Evolutionary conservation across 306 rosid genomes (phyloP).

Genomic region (Vigna trinervia): DNA sequence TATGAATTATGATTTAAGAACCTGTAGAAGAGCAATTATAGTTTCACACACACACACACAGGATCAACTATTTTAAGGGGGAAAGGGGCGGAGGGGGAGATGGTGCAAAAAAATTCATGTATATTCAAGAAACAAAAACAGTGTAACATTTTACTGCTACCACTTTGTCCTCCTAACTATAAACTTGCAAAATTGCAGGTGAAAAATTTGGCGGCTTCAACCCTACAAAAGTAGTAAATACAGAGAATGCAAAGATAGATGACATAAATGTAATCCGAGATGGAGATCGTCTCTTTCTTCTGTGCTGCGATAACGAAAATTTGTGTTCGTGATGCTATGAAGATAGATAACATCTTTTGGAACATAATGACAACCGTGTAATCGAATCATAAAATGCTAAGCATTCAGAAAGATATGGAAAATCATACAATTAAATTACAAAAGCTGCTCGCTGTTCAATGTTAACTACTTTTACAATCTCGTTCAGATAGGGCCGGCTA

Average conservation of each 20-base stretch:
- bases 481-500: slow-evolving; percentile 32
- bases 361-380: slow-evolving; percentile 28
- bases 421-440: slow-evolving; percentile 50
- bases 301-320: slow-evolving; percentile 42
- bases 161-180: slow-evolving; percentile 23
- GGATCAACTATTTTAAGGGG: background rate
- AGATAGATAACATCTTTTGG: slow-evolving; percentile 48
- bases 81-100: background rate
- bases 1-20: slow-evolving; percentile 9
- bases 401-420: slow-evolving; percentile 43
- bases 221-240: slow-evolving; percentile 59
- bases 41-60: background rate
- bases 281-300: slow-evolving; percentile 74
- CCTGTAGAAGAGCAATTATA: slow-evolving; percentile 36
- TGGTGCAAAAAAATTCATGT: slow-evolving; percentile 19
- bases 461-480: slow-evolving; percentile 49
- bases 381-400: slow-evolving; percentile 42
- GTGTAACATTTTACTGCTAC: background rate
- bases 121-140: slow-evolving; percentile 32
- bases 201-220: slow-evolving; percentile 68
- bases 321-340: slow-evolving; percentile 40
- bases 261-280: slow-evolving; percentile 75
- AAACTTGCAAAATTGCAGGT: slow-evolving; percentile 63
- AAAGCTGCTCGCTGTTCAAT: slow-evolving; percentile 47
- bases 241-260: slow-evolving; percentile 80